Percentiles rank a stretch among this genome's conserved stretches.
Evolutionary conservation across 2,329 filamentous ascomycete species (phyloP).

Genomic region (Trichoderma gracile): DNA sequence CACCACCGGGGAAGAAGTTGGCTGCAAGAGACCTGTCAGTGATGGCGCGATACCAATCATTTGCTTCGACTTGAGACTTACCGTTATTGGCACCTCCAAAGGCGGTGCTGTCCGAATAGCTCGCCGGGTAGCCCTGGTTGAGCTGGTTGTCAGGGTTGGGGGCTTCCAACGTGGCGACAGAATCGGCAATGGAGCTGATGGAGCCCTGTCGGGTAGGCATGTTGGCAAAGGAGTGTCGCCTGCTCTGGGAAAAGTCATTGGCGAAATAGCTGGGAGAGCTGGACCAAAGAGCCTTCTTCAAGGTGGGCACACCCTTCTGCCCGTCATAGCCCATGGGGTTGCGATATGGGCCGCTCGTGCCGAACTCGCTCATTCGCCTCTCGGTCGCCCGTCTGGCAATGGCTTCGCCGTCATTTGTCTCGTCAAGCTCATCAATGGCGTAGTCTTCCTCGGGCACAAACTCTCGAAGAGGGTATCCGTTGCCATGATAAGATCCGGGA

Average conservation of each 20-base stretch:
- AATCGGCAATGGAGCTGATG: constrained; percentile 60
- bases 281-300: constrained; percentile 71
- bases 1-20: constrained; percentile 34
- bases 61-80: constrained; percentile 36
- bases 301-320: constrained; percentile 58
- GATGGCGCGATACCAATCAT: constrained; percentile 12
- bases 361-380: constrained; percentile 61
- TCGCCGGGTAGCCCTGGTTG: constrained; percentile 45
- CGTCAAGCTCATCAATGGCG: constrained; percentile 72
- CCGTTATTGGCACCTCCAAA: constrained; percentile 44
- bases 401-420: constrained; percentile 56
- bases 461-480: constrained; percentile 60
- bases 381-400: constrained; percentile 49
- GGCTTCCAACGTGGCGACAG: constrained; percentile 49
- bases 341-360: constrained; percentile 48
- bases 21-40: constrained; percentile 27
- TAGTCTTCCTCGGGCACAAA: constrained; percentile 66
- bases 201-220: constrained; percentile 65
- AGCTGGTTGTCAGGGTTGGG: constrained; percentile 47
- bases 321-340: constrained; percentile 57
- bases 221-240: constrained; percentile 78
- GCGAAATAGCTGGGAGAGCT: constrained; percentile 67
- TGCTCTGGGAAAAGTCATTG: constrained; percentile 68
- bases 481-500: constrained; percentile 57
- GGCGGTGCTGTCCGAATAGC: constrained; percentile 43